Conservation (phyloP, 1,284 basidiomycete genomes). For the Malassezia obtusa region DNA sequence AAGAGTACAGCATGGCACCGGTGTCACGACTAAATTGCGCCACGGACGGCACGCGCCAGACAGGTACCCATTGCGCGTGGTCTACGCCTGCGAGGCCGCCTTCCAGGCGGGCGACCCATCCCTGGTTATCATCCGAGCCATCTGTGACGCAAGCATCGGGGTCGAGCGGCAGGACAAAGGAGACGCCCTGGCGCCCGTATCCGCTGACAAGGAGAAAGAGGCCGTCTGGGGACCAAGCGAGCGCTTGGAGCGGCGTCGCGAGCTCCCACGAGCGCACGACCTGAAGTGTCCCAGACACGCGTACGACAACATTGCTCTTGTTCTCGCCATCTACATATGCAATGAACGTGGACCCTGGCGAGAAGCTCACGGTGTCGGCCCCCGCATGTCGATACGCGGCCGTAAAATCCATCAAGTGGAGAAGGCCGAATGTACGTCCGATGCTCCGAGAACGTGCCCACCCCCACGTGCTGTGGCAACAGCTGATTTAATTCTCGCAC, state of each 20-base stretch:
- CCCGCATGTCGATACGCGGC: constrained; percentile 30
- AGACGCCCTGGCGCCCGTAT: constrained; percentile 18
- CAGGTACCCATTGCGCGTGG: constrained; percentile 25
- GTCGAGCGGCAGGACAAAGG: constrained; percentile 34
- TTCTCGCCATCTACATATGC: constrained; percentile 26
- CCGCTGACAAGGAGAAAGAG: constrained; percentile 25
- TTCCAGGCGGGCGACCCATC: constrained; percentile 34
- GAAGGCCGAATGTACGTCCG: neutral
- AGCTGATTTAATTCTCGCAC: neutral
- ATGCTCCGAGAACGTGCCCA: neutral
- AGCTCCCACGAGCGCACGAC: constrained; percentile 36
- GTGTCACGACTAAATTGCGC: constrained; percentile 4
- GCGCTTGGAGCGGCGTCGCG: constrained; percentile 19
- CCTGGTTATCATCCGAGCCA: constrained; percentile 28
- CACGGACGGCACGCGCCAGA: constrained; percentile 13
- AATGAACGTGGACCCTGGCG: constrained; percentile 40
- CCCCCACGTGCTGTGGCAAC: neutral
- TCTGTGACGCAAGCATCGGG: constrained; percentile 34
- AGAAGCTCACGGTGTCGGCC: constrained; percentile 29
- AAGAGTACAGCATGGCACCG: constrained; percentile 9
- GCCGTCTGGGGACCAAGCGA: constrained; percentile 36
- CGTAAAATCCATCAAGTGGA: constrained; percentile 33
- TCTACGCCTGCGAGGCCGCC: constrained; percentile 30
- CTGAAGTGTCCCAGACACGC: constrained; percentile 34
- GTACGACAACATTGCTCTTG: constrained; percentile 19